Base-by-base conservation (phyloP, 208 protist species). In the Crithidia acanthocephali region DNA sequence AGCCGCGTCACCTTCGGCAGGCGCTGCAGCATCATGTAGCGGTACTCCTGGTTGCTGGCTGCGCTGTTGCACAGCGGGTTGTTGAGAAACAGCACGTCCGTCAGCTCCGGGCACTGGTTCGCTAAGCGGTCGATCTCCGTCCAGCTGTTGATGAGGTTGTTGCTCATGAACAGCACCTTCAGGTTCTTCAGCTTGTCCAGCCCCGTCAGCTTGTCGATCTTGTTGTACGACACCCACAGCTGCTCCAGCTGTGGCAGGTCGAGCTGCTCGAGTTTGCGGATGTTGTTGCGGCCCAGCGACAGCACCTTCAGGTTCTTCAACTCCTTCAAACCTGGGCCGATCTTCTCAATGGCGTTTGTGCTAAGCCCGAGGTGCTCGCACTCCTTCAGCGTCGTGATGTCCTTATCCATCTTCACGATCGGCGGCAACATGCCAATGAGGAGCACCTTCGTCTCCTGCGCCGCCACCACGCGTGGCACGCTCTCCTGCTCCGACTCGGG, bases 201-300 rank as follows among this genome's bases (percentile, higher is more conserved):
- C 11, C 97, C 96, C 0, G 85, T 91, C 16, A 99, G 84, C 79
- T 97, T 96, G 55, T 97, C 96, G 47, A 99, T 97, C 32, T 96
- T 87, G 86, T 99, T 99, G 82, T 98, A 98, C 15, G 95, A 98
- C 2, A 98, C 70, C 97, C 97, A 98, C 30, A 99, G 83, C 82
- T 98, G 87, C 79, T 97, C 80, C n/a, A 99, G 85, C 60, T 96
- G 95, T 23, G 84, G 89, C 28, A 94, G 72, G 66, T 99, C 97
- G 8, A 99, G 86, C 66, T 97, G 94, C 84, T 98, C 95, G 30
- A 99, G 70, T 82, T 98, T 98, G 58, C 98, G 98, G 59, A 99
- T 97, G 42, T 69, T 79, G 85, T 99, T 99, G 45, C 97, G 87
- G 16, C 91, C 94, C 9, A 99, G 87, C 9, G 95, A 98, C 6